phyloP scores from a whole-genome alignment of 2,329 filamentous ascomycete species.

The Beauveria caledonica region DNA sequence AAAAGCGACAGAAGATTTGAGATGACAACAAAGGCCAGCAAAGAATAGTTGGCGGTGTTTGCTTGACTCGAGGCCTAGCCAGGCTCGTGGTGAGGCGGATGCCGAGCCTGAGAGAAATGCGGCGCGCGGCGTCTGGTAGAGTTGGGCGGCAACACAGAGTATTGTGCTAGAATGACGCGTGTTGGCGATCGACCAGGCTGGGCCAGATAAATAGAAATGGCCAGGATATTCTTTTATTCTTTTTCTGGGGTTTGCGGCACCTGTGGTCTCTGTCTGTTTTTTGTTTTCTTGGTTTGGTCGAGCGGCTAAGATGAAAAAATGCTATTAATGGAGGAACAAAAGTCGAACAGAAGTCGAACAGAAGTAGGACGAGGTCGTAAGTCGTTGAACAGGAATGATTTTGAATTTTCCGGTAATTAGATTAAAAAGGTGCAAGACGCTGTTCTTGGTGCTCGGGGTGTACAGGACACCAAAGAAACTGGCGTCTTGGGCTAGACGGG shows the following conservation, averaged over 20 bases:
- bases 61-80: not conserved
- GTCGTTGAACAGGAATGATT: not conserved
- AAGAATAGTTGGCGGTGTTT: not conserved
- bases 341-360: not conserved
- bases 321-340: not conserved
- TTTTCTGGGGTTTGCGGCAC: not conserved
- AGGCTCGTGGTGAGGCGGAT: not conserved
- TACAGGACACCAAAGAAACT: not conserved
- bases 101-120: not conserved
- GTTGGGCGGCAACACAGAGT: constrained; percentile 1
- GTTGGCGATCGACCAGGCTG: not conserved
- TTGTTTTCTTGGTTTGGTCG: not conserved
- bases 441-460: not conserved
- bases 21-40: not conserved
- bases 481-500: not conserved
- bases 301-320: not conserved
- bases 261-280: not conserved
- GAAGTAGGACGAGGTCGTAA: not conserved
- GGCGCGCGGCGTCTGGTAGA: not conserved
- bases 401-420: not conserved
- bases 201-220: not conserved
- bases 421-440: not conserved
- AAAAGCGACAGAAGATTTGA: not conserved
- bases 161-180: constrained; percentile 5
- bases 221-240: not conserved